Conservation (phyloP, 306 rosid genomes). For the Fragaria vesca region DNA sequence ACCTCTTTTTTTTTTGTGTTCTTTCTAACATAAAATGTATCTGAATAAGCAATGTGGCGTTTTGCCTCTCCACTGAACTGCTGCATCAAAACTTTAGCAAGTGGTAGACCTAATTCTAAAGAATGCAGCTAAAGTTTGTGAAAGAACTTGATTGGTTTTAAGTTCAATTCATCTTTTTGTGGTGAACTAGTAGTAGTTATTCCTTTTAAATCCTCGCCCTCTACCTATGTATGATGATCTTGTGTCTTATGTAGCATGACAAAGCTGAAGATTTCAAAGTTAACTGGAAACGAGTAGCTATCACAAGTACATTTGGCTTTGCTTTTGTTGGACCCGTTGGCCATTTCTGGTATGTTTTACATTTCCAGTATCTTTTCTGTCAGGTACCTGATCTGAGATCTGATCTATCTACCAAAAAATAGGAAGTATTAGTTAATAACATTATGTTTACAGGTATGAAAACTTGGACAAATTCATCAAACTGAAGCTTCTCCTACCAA, state of each 20-base stretch:
- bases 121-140: not conserved
- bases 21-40: not conserved
- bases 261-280: slow-evolving; percentile 32
- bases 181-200: not conserved
- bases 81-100: not conserved
- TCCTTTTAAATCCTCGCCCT: not conserved
- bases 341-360: slow-evolving; percentile 69
- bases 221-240: not conserved
- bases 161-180: not conserved
- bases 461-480: slow-evolving; percentile 74
- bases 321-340: slow-evolving; percentile 90
- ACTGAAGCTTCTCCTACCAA: slow-evolving; percentile 50
- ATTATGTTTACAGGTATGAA: slow-evolving; percentile 61
- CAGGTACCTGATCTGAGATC: slow-evolving; percentile 2
- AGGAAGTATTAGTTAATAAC: not conserved
- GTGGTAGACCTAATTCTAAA: not conserved
- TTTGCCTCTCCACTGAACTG: not conserved
- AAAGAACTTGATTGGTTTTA: not conserved
- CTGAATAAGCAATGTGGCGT: not conserved
- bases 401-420: slow-evolving; percentile 3
- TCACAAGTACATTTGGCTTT: slow-evolving; percentile 72
- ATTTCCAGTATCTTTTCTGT: slow-evolving; percentile 8
- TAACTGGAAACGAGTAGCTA: slow-evolving; percentile 73
- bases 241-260: slow-evolving; percentile 21
- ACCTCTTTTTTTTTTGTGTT: not conserved